phyloP scores from a whole-genome alignment of 2,329 filamentous ascomycete genomes.

The Aphanoascus verrucosus region DNA sequence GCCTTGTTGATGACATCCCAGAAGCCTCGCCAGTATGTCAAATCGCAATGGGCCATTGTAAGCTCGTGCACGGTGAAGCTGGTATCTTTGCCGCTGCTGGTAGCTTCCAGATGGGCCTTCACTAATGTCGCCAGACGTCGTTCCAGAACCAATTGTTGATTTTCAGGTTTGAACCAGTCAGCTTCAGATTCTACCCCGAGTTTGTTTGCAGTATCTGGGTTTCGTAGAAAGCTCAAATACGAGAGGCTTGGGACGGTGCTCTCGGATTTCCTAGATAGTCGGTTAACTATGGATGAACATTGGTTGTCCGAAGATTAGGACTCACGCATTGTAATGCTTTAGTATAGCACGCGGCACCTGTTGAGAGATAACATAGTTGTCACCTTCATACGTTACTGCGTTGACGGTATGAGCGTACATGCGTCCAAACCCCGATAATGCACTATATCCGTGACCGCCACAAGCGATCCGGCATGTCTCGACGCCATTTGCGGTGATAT shows the following conservation, averaged over 20 bases:
- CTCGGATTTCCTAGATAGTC: constrained; percentile 14
- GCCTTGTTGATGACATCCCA: constrained; percentile 16
- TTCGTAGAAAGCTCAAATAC: constrained; percentile 17
- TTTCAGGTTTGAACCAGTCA: constrained; percentile 15
- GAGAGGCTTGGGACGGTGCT: constrained; percentile 17
- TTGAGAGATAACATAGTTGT: constrained; percentile 35
- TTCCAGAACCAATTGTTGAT: constrained; percentile 19
- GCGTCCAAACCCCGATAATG: constrained; percentile 25
- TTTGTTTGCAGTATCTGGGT: constrained; percentile 1
- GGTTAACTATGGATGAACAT: neutral
- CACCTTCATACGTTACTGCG: constrained; percentile 30
- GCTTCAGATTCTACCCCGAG: constrained; percentile 8
- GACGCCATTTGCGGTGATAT: constrained; percentile 17
- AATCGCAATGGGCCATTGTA: constrained; percentile 22
- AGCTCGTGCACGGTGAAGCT: constrained; percentile 20
- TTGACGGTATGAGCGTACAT: constrained; percentile 23
- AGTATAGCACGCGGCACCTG: constrained; percentile 25
- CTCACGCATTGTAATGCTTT: constrained; percentile 19
- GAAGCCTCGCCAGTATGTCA: constrained; percentile 19
- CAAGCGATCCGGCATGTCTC: constrained; percentile 21
- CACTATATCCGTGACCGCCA: constrained; percentile 32
- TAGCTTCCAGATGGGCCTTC: constrained; percentile 18
- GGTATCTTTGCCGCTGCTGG: constrained; percentile 17
- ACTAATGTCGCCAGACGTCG: constrained; percentile 17
- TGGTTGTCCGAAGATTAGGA: neutral